Percentiles rank a stretch among this genome's conserved stretches.
phyloP scores from a whole-genome alignment of 768 basidiomycete genomes.

The Neoboletus subvelutipes region DNA sequence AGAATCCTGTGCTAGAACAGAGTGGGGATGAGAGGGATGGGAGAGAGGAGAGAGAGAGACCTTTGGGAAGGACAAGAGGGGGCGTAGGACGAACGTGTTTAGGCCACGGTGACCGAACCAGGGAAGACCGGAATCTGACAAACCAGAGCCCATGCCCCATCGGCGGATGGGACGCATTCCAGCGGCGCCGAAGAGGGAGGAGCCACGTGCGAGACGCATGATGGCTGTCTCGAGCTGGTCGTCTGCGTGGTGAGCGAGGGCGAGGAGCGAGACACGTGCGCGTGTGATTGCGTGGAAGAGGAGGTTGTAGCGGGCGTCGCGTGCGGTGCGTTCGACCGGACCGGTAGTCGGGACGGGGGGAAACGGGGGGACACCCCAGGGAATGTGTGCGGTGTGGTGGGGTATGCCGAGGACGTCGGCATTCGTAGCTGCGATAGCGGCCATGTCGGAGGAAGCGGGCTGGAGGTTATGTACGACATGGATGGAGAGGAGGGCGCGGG shows the following conservation, averaged over 20 bases:
- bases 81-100: slow-evolving; percentile 68
- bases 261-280: slow-evolving; percentile 42
- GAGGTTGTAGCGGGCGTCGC: slow-evolving; percentile 55
- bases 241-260: slow-evolving; percentile 76
- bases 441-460: slow-evolving; percentile 53
- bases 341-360: slow-evolving; percentile 45
- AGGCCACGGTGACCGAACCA: slow-evolving; percentile 58
- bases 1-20: slow-evolving; percentile 69
- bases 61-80: slow-evolving; percentile 67
- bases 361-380: slow-evolving; percentile 57
- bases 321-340: slow-evolving; percentile 55
- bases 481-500: slow-evolving; percentile 49
- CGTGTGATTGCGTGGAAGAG: slow-evolving; percentile 49
- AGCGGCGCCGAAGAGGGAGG: slow-evolving; percentile 53
- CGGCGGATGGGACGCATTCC: slow-evolving; percentile 69
- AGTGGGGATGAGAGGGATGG: neutral
- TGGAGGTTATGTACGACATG: slow-evolving; percentile 75
- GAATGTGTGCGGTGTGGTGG: slow-evolving; percentile 48
- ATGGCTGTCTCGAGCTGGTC: slow-evolving; percentile 83
- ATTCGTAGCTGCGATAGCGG: slow-evolving; percentile 41
- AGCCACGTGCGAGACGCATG: slow-evolving; percentile 63
- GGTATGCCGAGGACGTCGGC: slow-evolving; percentile 45
- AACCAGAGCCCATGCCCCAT: slow-evolving; percentile 73
- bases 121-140: slow-evolving; percentile 29
- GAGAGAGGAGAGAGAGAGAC: slow-evolving; percentile 35